Evolutionary conservation across 208 protist genomes (phyloP).

Genomic region (Trypanosoma scelopori): DNA sequence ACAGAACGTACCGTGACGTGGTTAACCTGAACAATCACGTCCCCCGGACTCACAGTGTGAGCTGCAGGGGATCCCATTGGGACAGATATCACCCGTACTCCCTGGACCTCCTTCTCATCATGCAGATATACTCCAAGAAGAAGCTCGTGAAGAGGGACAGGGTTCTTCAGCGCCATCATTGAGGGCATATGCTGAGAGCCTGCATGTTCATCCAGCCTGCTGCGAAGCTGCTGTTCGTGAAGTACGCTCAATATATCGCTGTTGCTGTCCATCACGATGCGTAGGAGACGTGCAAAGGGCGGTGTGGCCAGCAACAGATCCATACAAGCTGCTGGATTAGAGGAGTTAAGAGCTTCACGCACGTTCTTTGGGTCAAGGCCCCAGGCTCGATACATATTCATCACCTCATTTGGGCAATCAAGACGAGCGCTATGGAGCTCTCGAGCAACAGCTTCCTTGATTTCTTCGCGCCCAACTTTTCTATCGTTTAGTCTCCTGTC

Average conservation of each 20-base stretch:
- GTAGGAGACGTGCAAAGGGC: conserved; percentile 12
- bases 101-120: conserved; percentile 8
- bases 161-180: background rate
- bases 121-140: conserved; percentile 9
- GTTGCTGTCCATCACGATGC: conserved; percentile 5
- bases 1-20: conserved; percentile 21
- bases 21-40: conserved; percentile 24
- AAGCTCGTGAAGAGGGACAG: conserved; percentile 13
- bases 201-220: background rate
- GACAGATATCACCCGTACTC: conserved; percentile 16
- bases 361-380: conserved; percentile 4
- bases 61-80: conserved; percentile 10
- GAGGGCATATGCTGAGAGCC: background rate
- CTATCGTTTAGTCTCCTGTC: conserved; percentile 5
- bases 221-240: background rate
- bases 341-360: conserved; percentile 1
- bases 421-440: background rate
- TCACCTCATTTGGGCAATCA: conserved; percentile 4
- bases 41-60: conserved; percentile 2
- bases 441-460: conserved; percentile 3
- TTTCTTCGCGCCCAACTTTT: conserved; percentile 12
- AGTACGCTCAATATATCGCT: conserved; percentile 11
- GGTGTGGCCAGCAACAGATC: conserved; percentile 17
- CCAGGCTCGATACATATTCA: conserved; percentile 17
- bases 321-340: background rate